phyloP scores from a whole-genome alignment of 140 eudicot species.

The Bidens hawaiensis region DNA sequence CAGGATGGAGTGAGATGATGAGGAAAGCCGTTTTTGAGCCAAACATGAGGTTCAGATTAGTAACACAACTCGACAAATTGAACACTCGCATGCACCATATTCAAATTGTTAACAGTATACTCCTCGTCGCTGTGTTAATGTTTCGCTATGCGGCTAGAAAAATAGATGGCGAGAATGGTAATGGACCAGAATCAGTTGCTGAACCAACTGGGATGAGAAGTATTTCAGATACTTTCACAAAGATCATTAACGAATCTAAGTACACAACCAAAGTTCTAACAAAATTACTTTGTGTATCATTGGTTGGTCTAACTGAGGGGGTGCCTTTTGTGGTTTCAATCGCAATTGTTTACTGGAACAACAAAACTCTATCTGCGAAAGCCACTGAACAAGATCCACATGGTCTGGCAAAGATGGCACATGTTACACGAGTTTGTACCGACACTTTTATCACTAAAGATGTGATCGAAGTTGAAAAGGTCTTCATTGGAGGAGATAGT shows the following conservation, averaged over 20 bases:
- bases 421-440: conserved; percentile 26
- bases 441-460: conserved; percentile 25
- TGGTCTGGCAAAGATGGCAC: conserved; percentile 22
- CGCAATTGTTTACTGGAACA: conserved; percentile 27
- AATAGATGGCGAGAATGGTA: conserved; percentile 14
- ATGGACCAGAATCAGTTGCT: conserved; percentile 14
- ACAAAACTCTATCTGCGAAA: background rate
- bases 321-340: conserved; percentile 37
- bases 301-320: conserved; percentile 33
- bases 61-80: conserved; percentile 29
- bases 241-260: conserved; percentile 17
- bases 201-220: conserved; percentile 12
- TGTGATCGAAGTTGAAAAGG: conserved; percentile 18
- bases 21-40: background rate
- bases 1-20: conserved; percentile 34
- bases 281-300: conserved; percentile 23
- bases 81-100: conserved; percentile 13
- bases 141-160: conserved; percentile 18
- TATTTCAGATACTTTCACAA: conserved; percentile 7
- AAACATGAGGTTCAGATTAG: conserved; percentile 16
- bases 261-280: conserved; percentile 11
- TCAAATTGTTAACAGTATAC: conserved; percentile 27
- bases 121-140: conserved; percentile 19
- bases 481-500: conserved; percentile 23
- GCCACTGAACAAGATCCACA: conserved; percentile 22